A percentile compares a stretch with the other conserved stretches of the same genome.
These are phyloP conservation scores for Calonectria henricotiae DNA, from an alignment of 2,329 filamentous ascomycete genomes.

Conservation along the genomic window DNA sequence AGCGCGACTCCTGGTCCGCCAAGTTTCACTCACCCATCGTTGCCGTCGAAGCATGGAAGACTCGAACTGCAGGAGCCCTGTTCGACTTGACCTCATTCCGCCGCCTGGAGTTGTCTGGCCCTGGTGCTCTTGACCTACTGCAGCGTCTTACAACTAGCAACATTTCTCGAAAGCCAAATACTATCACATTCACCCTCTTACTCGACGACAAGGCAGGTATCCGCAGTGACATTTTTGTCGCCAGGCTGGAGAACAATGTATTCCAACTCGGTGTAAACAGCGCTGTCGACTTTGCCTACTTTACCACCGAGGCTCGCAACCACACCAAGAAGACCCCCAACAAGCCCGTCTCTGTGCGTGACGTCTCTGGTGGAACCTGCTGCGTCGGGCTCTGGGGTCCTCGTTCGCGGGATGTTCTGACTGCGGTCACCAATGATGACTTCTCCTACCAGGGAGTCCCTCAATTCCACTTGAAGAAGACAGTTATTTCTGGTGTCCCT, in stretches of 20 bases:
- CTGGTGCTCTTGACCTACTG: slow-evolving; percentile 70
- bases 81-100: slow-evolving; percentile 76
- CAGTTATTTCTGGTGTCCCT: slow-evolving; percentile 70
- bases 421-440: slow-evolving; percentile 63
- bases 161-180: slow-evolving; percentile 64
- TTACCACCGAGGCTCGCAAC: slow-evolving; percentile 68
- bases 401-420: slow-evolving; percentile 68
- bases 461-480: slow-evolving; percentile 67
- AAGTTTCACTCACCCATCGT: slow-evolving; percentile 72
- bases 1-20: slow-evolving; percentile 73
- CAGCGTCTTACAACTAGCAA: slow-evolving; percentile 69
- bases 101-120: slow-evolving; percentile 72
- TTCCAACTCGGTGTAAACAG: slow-evolving; percentile 74
- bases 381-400: slow-evolving; percentile 77
- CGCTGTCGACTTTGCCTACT: slow-evolving; percentile 69
- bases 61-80: slow-evolving; percentile 74
- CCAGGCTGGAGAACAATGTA: slow-evolving; percentile 65
- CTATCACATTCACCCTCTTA: slow-evolving; percentile 72
- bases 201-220: slow-evolving; percentile 70
- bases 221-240: slow-evolving; percentile 72
- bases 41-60: slow-evolving; percentile 77
- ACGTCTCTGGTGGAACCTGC: slow-evolving; percentile 74
- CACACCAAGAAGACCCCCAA: slow-evolving; percentile 62
- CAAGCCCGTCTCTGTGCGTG: slow-evolving; percentile 68
- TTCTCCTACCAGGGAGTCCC: slow-evolving; percentile 65